phyloP scores from a whole-genome alignment of 129 eudicot species.

The Escallonia rubra region DNA sequence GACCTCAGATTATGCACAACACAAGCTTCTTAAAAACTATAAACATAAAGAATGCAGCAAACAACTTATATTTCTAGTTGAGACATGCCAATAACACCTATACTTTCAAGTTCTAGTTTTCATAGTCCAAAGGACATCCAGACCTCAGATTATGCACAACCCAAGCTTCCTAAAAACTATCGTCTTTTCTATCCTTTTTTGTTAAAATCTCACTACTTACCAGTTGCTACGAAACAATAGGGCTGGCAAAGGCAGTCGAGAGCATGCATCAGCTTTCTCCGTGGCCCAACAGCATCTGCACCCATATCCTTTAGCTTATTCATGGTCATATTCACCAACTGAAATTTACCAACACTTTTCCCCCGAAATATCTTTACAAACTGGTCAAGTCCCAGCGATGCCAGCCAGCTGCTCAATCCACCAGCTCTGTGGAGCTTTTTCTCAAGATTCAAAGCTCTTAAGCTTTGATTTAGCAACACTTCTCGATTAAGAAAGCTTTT shows the following conservation, averaged over 20 bases:
- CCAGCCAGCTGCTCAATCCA: constrained; percentile 74
- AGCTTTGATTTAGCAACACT: constrained; percentile 37
- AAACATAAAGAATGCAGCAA: too few relatives aligned
- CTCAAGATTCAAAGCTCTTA: constrained; percentile 68
- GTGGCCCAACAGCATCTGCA: constrained; percentile 80
- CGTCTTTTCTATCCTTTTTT: too few relatives aligned
- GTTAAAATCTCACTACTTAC: too few relatives aligned
- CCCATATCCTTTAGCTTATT: constrained; percentile 95
- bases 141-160: too few relatives aligned
- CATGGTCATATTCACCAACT: constrained; percentile 72
- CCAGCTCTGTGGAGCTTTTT: constrained; percentile 75
- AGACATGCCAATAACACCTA: too few relatives aligned
- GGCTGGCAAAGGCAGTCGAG: constrained; percentile 82
- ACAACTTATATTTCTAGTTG: too few relatives aligned
- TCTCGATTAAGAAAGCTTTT: constrained; percentile 25
- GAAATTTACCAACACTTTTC: constrained; percentile 52
- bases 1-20: too few relatives aligned
- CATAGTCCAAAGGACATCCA: too few relatives aligned
- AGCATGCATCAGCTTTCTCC: constrained; percentile 94
- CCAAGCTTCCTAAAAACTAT: too few relatives aligned
- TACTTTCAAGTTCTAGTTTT: too few relatives aligned
- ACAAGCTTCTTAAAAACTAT: too few relatives aligned
- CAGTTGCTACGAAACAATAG: constrained; percentile 34
- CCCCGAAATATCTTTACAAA: constrained; percentile 55
- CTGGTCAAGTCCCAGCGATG: constrained; percentile 73